Base-by-base conservation (phyloP, 345 rosid species). In the Lenwebbia sp. region DNA sequence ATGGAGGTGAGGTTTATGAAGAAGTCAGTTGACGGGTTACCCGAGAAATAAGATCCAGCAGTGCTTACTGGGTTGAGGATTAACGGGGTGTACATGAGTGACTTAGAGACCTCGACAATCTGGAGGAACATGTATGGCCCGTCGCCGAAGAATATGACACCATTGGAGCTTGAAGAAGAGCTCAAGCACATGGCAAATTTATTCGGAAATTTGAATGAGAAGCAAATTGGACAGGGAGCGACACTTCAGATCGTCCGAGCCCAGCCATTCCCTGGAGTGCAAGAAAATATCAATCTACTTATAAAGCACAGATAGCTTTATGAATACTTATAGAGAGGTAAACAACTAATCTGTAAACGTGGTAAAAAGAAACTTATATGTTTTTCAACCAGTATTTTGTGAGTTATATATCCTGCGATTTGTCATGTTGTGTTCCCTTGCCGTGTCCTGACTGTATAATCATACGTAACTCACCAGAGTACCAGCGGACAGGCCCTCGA, bases 1-100 rank as follows among this genome's bases (percentile, higher is more conserved):
- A 93, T 90, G 50, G 92, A 90, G 62, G 86, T 91, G 30, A 92
- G 89, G 74, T 87, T 89, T 14, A 92, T 88, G 90, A 90, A 90
- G 86, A 90, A 92, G 6, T 92, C 93, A 8, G 91, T 33, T 2
- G 92, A 90, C 2, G 92, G 74, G 0, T 89, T 88, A 6, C 88
- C 92, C 9, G 5, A 21, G 17, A 86, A 87, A 33, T 12, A 84
- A 1, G 82, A 5, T 12, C 83, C 41, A 2, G 88, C 87, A 8
- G 92, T 90, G 65, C 89, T 90, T 2, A 88, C 90, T 4, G 92
- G 93, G 76, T 93, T 92, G 22, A 86, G 85, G 28, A 90, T 82
- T 13, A 93, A 53, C 19, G 93, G 90, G 17, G 93, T 93, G 91
- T 90, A 90, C 22, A 65, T 85, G n/a, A 91, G 89, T 47, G 91